phyloP scores from a whole-genome alignment of 352 stramenopile species.

The Phytophthora multivora region DNA sequence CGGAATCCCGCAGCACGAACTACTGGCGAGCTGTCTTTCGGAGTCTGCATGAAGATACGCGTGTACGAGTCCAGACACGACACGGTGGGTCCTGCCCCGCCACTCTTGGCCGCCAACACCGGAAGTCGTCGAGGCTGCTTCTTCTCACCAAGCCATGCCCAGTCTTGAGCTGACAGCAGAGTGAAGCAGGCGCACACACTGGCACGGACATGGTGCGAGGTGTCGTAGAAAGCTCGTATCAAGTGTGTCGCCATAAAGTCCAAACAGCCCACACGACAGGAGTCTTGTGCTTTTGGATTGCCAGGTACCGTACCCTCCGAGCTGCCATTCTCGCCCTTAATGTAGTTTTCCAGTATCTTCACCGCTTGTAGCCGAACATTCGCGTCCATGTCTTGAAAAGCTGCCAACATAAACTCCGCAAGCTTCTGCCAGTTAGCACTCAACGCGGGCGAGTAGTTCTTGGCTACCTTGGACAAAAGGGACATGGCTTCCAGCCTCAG shows the following conservation, averaged over 20 bases:
- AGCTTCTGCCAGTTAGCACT: conserved; percentile 71
- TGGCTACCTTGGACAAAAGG: conserved; percentile 82
- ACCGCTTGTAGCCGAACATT: conserved; percentile 87
- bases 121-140: conserved; percentile 41
- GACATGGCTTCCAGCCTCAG: conserved; percentile 85
- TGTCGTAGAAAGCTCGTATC: conserved; percentile 83
- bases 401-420: conserved; percentile 77
- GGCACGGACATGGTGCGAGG: conserved; percentile 84
- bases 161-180: conserved; percentile 71
- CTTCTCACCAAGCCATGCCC: conserved; percentile 57
- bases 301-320: conserved; percentile 1
- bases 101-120: conserved; percentile 39
- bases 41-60: conserved; percentile 75
- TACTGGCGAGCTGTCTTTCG: conserved; percentile 78
- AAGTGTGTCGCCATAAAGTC: conserved; percentile 83
- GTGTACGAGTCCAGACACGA: conserved; percentile 73
- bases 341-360: conserved; percentile 90
- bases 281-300: background rate
- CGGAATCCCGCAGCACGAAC: conserved; percentile 82
- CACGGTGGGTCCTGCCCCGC: conserved; percentile 28
- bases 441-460: conserved; percentile 82
- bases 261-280: conserved; percentile 56
- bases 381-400: conserved; percentile 85
- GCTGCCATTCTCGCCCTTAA: conserved; percentile 63
- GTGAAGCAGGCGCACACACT: conserved; percentile 90